Evolutionary conservation across 208 protist species (phyloP), one percentile per base, ranked within the genome.

Genomic region (Acanthamoeba sp.): DNA sequence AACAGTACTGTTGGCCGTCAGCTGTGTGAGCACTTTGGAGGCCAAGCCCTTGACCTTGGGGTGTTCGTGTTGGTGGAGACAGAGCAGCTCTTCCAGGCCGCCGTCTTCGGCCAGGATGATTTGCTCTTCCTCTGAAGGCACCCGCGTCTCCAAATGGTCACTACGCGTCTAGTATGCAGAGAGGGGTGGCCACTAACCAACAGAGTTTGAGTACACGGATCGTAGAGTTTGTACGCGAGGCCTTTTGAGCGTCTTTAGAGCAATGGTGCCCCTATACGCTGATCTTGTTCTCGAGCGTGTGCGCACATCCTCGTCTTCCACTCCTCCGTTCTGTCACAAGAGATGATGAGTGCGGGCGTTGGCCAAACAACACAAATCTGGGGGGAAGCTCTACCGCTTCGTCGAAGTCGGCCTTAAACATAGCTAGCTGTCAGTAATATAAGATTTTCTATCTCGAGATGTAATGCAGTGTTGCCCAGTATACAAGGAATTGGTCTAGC

Each of bases 41-140:
- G 80, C 80, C 3, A 88, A 5, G 80, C 1, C 12, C 42, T 88
- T 88, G 14, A 88, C 52, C 80, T 88, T 88, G 80, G 80, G 48
- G 18, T 88, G 80, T 45, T 88, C 48, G 36, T 88, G 80, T 45
- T 88, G 57, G 45, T 88, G 48, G 22, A 88, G 52, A 27, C 2
- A 7, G 9, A 88, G 80, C 42, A 88, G 80, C 80, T 88, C 80
- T n/a, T 88, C 80, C 1, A 88, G 42, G 6, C 80, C 80, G 5
- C 27, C 80, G 52, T 88, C 80, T 32, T 88, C 80, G 9, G 80
- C 80, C 42, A 88, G 22, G 1, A 88, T 16, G 20, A 88, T 62
- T 45, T 88, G 38, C 7, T 88, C 80, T 2, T 88, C 80, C 48
- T 50, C 80, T 88, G 80, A n/a, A n/a, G n/a, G n/a, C n/a, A n/a